phyloP scores from a whole-genome alignment of 805 yeast genomes.

The Cyberlindnera sargentensis region DNA sequence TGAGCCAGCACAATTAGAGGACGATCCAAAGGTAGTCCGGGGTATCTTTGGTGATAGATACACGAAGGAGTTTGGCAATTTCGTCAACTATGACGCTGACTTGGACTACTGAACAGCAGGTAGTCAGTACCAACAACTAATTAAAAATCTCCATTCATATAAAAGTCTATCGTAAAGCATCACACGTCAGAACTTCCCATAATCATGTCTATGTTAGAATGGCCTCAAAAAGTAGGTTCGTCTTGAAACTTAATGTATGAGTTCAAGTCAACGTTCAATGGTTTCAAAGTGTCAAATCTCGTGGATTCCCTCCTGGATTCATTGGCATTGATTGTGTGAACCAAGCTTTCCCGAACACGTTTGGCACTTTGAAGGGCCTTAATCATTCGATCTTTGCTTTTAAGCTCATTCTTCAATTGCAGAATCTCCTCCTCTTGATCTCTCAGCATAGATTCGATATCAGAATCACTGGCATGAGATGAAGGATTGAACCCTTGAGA shows the following conservation, averaged over 20 bases:
- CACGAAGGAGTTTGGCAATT: neutral
- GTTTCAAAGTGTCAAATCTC: conserved; percentile 15
- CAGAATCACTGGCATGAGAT: conserved; percentile 8
- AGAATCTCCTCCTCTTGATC: conserved; percentile 64
- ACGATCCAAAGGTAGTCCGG: too few species aligned
- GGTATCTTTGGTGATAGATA: neutral
- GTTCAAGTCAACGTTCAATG: conserved; percentile 14
- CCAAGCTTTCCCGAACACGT: conserved; percentile 41
- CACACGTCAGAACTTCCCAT: neutral
- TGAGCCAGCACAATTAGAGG: too few species aligned
- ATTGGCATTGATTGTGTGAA: conserved; percentile 15
- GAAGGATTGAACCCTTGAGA: conserved; percentile 7
- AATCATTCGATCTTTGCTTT: conserved; percentile 74
- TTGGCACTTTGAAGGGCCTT: conserved; percentile 63
- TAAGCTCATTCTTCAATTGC: conserved; percentile 53
- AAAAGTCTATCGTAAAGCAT: neutral
- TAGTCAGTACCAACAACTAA: neutral
- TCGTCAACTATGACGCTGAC: neutral
- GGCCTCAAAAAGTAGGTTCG: neutral
- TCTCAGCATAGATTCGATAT: conserved; percentile 30
- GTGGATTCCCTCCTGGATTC: conserved; percentile 19
- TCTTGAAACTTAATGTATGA: neutral
- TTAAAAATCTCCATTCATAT: neutral
- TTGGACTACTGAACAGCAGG: neutral
- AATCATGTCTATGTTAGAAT: neutral